Evolutionary conservation across 331 rosid species (phyloP), one percentile per base, ranked within the genome.

Genomic region (Cydonia oblonga): DNA sequence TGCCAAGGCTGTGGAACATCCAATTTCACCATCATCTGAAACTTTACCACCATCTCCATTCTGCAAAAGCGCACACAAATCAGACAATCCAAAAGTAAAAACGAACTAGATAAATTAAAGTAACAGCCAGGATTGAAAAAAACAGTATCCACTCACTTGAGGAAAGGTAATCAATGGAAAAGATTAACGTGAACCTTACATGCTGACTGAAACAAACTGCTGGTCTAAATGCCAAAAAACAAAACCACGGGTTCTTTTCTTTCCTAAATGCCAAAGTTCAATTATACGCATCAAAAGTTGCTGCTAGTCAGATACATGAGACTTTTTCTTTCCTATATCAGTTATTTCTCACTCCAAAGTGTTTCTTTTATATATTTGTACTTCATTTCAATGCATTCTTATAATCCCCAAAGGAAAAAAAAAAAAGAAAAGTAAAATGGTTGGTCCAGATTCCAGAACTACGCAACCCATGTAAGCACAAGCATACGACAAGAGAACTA

Each of bases 1-100:
- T 33, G 28, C 79, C 54, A 73, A 8, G 2, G 85, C 76, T 46
- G 49, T 25, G 44, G 70, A 73, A 18, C 49, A 11, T 64, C 73
- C 71, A 18, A 2, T 46, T 19, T 58, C 22, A 20, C 7, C 30
- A 20, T 77, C 54, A n/a, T 75, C 30, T 25, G 74, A 60, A 51
- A 26, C 74, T 16, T 64, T 58, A 35, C 70, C 42, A 40, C 49
- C 6, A 61, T 73, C 76, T 38, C 58, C 70, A 20, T 24, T 30
- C 85, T 77, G 58, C 53, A 26, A 13, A 51, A 18, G 23, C 5
- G 53, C 32, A 56, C 15, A 25, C 38, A 35, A 32, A 59, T 70
- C 32, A 28, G 64, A 42, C 38, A 38, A 40, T 40, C 11, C 42
- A 35, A 35, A 35, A 35, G 42, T 9, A 0, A 1, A 2, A 1